Conservation (phyloP, 2,329 filamentous ascomycete genomes). For the Penicillium brasilianum region DNA sequence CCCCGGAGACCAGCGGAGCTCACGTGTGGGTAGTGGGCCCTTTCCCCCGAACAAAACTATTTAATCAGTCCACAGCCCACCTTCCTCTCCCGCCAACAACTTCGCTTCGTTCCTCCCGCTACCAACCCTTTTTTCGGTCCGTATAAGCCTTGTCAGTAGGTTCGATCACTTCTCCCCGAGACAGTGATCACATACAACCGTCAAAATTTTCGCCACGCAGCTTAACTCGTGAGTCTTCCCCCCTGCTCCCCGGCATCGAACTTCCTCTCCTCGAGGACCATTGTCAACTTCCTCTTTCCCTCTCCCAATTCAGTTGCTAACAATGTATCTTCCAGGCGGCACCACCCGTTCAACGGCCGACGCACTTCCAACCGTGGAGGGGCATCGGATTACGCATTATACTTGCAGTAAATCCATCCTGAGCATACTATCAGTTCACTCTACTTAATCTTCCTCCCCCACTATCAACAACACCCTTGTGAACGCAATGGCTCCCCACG, state of each 20-base stretch:
- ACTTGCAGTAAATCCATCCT: slow-evolving; percentile 50
- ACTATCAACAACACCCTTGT: slow-evolving; percentile 28
- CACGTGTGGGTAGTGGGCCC: slow-evolving; percentile 8
- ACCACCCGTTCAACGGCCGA: slow-evolving; percentile 97
- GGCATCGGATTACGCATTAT: slow-evolving; percentile 65
- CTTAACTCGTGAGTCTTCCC: slow-evolving; percentile 83
- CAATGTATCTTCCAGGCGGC: slow-evolving; percentile 63
- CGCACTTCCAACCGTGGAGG: slow-evolving; percentile 87
- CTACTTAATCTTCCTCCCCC: slow-evolving; percentile 29
- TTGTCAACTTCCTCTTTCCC: not conserved
- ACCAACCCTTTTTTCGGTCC: slow-evolving; percentile 25
- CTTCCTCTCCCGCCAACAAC: slow-evolving; percentile 4
- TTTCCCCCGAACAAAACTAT: not conserved
- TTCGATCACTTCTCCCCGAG: slow-evolving; percentile 61
- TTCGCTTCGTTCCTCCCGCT: slow-evolving; percentile 22
- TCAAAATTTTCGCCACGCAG: slow-evolving; percentile 98
- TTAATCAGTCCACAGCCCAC: slow-evolving; percentile 8
- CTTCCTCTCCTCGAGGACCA: slow-evolving; percentile 1
- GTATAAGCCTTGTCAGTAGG: slow-evolving; percentile 36
- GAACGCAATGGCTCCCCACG: slow-evolving; percentile 88
- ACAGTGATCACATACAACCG: slow-evolving; percentile 67
- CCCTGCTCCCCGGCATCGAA: not conserved
- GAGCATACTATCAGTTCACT: slow-evolving; percentile 52
- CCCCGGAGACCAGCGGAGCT: slow-evolving; percentile 17
- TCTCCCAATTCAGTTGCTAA: slow-evolving; percentile 18